These are phyloP conservation scores for Balamuthia mandrillaris DNA, from an alignment of 208 protist genomes.

Conservation along the genomic window DNA sequence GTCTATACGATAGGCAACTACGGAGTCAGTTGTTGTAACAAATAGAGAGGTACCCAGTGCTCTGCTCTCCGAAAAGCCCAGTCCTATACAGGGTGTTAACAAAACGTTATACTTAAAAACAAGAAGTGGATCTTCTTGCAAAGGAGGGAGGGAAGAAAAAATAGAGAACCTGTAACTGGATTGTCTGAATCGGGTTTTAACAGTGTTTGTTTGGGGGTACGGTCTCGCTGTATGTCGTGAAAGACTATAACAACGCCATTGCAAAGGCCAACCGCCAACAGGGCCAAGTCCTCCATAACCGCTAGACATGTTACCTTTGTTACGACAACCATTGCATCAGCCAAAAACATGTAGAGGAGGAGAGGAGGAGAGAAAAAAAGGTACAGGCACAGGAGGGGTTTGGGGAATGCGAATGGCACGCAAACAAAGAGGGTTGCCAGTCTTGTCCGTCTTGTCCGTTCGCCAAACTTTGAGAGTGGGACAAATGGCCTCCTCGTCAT, in stretches of 20 bases:
- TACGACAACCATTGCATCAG: conserved; percentile 47
- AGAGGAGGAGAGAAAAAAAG: conserved; percentile 24
- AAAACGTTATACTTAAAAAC: background rate
- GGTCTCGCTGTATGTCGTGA: background rate
- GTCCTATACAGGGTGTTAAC: conserved; percentile 4
- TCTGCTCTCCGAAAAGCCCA: background rate
- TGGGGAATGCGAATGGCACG: conserved; percentile 38
- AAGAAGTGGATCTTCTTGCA: no score
- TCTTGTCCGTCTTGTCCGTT: conserved; percentile 44
- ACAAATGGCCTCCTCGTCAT: conserved; percentile 64
- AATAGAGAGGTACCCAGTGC: conserved; percentile 34
- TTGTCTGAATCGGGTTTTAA: conserved; percentile 8
- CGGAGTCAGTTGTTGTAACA: conserved; percentile 29
- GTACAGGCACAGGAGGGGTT: background rate
- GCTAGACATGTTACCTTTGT: conserved; percentile 77
- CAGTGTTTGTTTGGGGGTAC: background rate
- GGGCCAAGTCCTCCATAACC: conserved; percentile 77
- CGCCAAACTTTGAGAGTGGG: conserved; percentile 69
- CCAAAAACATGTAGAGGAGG: background rate
- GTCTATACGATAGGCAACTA: background rate
- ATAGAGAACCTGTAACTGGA: conserved; percentile 41
- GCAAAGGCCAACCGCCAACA: conserved; percentile 78
- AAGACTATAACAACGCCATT: conserved; percentile 78
- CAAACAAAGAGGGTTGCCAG: conserved; percentile 53
- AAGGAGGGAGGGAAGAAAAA: no score